These are phyloP conservation scores for Ogataea corticis DNA, from an alignment of 805 yeast genomes.

Conservation along the genomic window DNA sequence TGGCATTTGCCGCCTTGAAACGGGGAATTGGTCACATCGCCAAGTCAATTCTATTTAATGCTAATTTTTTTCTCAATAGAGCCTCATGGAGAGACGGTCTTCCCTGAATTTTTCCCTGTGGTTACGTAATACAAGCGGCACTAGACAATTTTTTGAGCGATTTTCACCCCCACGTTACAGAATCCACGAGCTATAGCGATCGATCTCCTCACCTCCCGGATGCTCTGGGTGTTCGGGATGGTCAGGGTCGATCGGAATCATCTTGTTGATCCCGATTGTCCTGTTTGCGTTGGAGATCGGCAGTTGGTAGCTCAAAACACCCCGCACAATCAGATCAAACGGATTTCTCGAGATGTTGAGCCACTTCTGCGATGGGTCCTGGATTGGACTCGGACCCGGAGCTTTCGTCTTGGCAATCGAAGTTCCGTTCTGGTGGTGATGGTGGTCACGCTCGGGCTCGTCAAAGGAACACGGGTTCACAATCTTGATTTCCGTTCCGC, in stretches of 20 bases:
- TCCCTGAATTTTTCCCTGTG: not conserved
- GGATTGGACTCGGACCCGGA: constrained; percentile 13
- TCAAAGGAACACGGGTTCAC: constrained; percentile 63
- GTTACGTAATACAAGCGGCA: not conserved
- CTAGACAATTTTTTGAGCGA: too few species aligned
- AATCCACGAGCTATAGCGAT: too few species aligned
- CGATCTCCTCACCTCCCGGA: not conserved
- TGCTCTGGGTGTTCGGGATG: constrained; percentile 7
- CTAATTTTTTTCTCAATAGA: not conserved
- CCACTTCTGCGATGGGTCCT: constrained; percentile 58
- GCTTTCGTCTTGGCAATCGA: not conserved
- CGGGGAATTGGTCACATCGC: too few species aligned
- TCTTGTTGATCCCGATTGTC: constrained; percentile 62
- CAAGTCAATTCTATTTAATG: too few species aligned
- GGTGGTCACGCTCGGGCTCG: constrained; percentile 15
- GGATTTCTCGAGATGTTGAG: constrained; percentile 70
- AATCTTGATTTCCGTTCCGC: constrained; percentile 70
- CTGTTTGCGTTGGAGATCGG: constrained; percentile 59
- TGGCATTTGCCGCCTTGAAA: not conserved
- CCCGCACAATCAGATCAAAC: constrained; percentile 82
- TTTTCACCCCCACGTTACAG: too few species aligned
- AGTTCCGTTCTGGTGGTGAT: constrained; percentile 4
- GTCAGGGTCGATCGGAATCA: constrained; percentile 56
- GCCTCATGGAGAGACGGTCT: not conserved
- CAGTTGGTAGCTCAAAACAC: constrained; percentile 73